These are phyloP conservation scores for Rosellinia necatrix DNA, from an alignment of 2,329 filamentous ascomycete species.

Conservation along the genomic window DNA sequence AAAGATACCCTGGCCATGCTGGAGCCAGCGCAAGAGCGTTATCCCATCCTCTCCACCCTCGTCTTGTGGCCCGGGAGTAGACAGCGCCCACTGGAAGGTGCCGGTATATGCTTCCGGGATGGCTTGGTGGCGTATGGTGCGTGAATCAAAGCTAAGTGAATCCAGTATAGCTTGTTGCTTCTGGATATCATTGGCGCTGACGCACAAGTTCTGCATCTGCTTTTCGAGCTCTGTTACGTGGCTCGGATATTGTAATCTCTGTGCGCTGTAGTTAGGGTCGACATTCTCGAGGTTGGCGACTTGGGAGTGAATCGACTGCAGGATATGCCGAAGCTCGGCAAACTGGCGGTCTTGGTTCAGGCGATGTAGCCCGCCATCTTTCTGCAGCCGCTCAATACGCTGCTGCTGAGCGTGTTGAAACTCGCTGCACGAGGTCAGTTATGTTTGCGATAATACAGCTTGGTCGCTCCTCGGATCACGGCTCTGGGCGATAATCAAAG, in stretches of 20 bases:
- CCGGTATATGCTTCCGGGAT: conserved; percentile 25
- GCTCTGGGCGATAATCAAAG: not conserved
- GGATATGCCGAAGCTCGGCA: conserved; percentile 15
- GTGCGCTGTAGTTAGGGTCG: not conserved
- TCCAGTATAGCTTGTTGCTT: conserved; percentile 29
- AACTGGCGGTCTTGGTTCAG: conserved; percentile 22
- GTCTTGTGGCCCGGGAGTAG: not conserved
- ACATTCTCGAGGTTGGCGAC: conserved; percentile 10
- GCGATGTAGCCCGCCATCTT: conserved; percentile 15
- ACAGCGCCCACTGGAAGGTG: conserved; percentile 29
- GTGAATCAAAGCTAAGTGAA: conserved; percentile 21
- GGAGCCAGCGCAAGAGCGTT: conserved; percentile 34
- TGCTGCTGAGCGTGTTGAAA: conserved; percentile 18
- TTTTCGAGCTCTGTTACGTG: conserved; percentile 16
- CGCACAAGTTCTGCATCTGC: conserved; percentile 16
- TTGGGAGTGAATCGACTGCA: conserved; percentile 18
- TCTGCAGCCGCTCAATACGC: conserved; percentile 17
- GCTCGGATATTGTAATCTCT: conserved; percentile 3
- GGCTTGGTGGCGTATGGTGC: conserved; percentile 16
- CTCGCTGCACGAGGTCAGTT: conserved; percentile 6
- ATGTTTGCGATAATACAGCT: not conserved
- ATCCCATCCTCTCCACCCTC: not conserved
- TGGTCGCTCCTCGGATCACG: not conserved
- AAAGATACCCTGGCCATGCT: conserved; percentile 23
- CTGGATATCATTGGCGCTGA: conserved; percentile 20